Evolutionary conservation across 2,329 filamentous ascomycete species (phyloP).

Genomic region (Bipolaris victoriae): DNA sequence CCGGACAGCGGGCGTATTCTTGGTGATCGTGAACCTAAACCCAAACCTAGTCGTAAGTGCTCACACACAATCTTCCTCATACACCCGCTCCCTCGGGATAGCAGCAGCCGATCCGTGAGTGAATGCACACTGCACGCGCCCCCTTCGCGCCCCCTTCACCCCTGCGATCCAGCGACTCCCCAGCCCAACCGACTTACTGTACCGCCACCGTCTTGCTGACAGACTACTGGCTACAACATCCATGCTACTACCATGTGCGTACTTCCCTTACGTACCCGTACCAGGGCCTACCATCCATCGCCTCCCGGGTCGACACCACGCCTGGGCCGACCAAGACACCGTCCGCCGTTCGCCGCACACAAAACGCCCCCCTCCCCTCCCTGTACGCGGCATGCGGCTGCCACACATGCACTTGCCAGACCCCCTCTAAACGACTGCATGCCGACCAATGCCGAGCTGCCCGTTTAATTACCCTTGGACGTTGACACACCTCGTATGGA

Average conservation of each 20-base stretch:
- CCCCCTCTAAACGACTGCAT: constrained; percentile 1
- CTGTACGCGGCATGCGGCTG: constrained; percentile 10
- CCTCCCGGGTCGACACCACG: constrained; percentile 21
- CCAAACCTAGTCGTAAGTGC: constrained; percentile 1
- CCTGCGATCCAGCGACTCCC: background rate
- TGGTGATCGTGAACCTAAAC: constrained; percentile 8
- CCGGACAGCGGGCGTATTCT: background rate
- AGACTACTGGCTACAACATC: background rate
- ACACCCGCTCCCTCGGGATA: constrained; percentile 11
- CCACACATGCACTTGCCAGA: constrained; percentile 16
- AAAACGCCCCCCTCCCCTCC: constrained; percentile 2
- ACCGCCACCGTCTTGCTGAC: constrained; percentile 21
- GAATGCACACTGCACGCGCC: background rate
- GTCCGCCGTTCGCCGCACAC: constrained; percentile 10
- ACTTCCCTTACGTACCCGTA: background rate
- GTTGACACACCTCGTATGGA: constrained; percentile 24
- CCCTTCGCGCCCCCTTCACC: background rate
- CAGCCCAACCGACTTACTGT: background rate
- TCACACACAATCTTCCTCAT: background rate
- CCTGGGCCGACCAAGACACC: constrained; percentile 22
- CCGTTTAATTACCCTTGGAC: constrained; percentile 25
- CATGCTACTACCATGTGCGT: background rate
- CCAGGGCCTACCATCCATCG: constrained; percentile 12
- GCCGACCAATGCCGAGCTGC: constrained; percentile 16
- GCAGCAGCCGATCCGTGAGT: constrained; percentile 8